Percentiles rank a stretch among this genome's conserved stretches.
phyloP scores from a whole-genome alignment of 2,329 filamentous ascomycete genomes.

The Decorospora gaudefroyi region DNA sequence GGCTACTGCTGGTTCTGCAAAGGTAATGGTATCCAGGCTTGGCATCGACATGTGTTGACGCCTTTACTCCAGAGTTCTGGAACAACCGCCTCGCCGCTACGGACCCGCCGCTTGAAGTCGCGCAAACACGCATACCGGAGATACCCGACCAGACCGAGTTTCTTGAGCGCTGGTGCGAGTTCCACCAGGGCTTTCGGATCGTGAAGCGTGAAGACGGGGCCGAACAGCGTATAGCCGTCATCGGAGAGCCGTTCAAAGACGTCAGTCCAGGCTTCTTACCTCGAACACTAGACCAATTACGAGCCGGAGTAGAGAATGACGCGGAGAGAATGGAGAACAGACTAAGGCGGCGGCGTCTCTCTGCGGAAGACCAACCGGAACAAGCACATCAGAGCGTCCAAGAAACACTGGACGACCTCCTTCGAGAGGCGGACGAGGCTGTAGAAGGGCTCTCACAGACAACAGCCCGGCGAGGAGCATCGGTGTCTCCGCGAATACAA shows the following conservation, averaged over 20 bases:
- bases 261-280: conserved; percentile 55
- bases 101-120: conserved; percentile 48
- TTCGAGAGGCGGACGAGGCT: conserved; percentile 34
- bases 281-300: conserved; percentile 53
- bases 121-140: conserved; percentile 54
- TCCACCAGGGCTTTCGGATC: conserved; percentile 53
- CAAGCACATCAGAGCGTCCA: conserved; percentile 40
- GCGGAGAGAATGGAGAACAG: conserved; percentile 38
- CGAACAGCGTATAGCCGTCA: conserved; percentile 52
- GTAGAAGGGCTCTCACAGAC: conserved; percentile 15
- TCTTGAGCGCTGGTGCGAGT: conserved; percentile 55
- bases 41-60: no score
- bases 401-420: conserved; percentile 42
- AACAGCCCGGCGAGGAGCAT: conserved; percentile 1
- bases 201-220: conserved; percentile 49
- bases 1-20: conserved; percentile 59
- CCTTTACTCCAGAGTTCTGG: conserved; percentile 54
- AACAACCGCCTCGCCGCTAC: conserved; percentile 51
- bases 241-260: conserved; percentile 54
- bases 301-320: conserved; percentile 39
- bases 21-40: no score
- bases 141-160: conserved; percentile 55
- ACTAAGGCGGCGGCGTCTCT: conserved; percentile 28
- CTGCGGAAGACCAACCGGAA: conserved; percentile 29
- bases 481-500: conserved; percentile 10